Evolutionary conservation across 306 rosid species (phyloP), one percentile per base, ranked within the genome.

Genomic region (Begonia loranthoides): DNA sequence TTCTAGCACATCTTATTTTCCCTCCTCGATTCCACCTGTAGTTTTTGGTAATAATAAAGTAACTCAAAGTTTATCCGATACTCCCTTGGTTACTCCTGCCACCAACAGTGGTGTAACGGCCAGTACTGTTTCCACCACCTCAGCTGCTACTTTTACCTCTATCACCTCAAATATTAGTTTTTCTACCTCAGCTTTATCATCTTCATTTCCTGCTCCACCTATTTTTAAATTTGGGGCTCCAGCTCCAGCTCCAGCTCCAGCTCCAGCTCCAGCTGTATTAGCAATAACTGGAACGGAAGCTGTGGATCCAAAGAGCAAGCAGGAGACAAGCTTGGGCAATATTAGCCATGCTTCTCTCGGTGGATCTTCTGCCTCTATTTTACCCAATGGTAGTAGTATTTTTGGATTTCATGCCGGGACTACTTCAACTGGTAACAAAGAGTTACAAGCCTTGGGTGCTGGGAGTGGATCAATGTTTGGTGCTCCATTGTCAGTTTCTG

Each of bases 321-420:
- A 63, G 70, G 90, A 67, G 54, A 57, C 70, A 28, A 68, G 70
- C 22, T 55, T 52, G 11, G 57, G 80, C 67, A 73, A 45, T 56
- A 38, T 58, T 62, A 68, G 77, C 53, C 59, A 72, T 56, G 16
- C 70, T 55, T 54, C 66, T 45, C 66, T 68, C 43, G 52, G 69
- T 46, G 74, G 63, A 66, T 19, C 76, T 33, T 60, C 82, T 56
- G 66, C 77, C 54, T 19, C 74, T 17, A 55, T 22, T 44, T 67
- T 78, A 44, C 70, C 71, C 48, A 13, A 76, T 41, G 78, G 73
- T 57, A 69, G 56, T 70, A 41, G 72, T 39, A 49, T 59, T 56
- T 79, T 71, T 64, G 84, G 85, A 53, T 63, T 73, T 36, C 54
- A 74, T 79, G 81, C 88, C 4, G 52, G 82, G 33, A 45, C 73